These are phyloP conservation scores for Fusarium clavum DNA, from an alignment of 2,329 filamentous ascomycete genomes.

Conservation along the genomic window DNA sequence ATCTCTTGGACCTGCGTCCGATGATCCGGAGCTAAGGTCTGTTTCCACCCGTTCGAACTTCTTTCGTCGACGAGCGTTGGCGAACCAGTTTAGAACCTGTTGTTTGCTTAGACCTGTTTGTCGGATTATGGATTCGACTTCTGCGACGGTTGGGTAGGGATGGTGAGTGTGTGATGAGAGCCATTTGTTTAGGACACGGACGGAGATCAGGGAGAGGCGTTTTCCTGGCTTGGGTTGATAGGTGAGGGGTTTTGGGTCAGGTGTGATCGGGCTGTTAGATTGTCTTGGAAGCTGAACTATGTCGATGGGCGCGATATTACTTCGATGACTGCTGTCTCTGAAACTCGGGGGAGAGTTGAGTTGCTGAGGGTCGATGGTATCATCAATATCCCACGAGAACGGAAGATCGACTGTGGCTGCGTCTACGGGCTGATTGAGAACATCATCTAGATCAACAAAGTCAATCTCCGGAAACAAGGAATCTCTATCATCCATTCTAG, in stretches of 20 bases:
- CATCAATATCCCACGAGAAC: neutral
- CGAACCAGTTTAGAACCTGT: conserved; percentile 89
- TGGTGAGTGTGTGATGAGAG: conserved; percentile 78
- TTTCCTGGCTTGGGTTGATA: conserved; percentile 23
- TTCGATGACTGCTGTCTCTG: no score
- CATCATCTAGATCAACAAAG: accelerated
- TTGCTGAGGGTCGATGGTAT: neutral
- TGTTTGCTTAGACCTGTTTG: conserved; percentile 80
- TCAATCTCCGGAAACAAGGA: neutral
- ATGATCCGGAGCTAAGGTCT: neutral
- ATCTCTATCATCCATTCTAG: accelerated
- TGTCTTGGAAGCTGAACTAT: no score
- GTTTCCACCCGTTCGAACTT: conserved; percentile 57
- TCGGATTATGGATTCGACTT: conserved; percentile 78
- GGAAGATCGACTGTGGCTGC: accelerated
- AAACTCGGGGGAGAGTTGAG: no score
- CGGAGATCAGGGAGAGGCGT: conserved; percentile 30
- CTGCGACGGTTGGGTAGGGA: conserved; percentile 85
- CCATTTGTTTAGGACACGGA: conserved; percentile 61
- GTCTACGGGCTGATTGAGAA: neutral
- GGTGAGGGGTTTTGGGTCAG: neutral
- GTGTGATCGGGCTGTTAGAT: accelerated
- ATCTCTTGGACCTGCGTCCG: neutral
- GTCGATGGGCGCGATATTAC: no score
- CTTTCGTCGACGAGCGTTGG: conserved; percentile 82